Percentiles rank a stretch among this genome's conserved stretches.
Conservation (phyloP, 1,139 yeast species). For the Kazachstania sp. region DNA sequence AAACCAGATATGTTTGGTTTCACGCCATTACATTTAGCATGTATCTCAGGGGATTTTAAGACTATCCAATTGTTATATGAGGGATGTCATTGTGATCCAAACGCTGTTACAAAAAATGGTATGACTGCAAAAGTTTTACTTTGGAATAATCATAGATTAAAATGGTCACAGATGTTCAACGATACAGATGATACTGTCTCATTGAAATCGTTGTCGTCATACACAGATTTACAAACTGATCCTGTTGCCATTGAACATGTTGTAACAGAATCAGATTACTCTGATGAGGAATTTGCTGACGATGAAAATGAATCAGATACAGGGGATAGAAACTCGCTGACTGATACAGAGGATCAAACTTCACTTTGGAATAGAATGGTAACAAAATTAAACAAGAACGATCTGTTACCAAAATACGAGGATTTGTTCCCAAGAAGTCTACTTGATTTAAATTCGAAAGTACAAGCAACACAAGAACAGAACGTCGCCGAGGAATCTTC, state of each 20-base stretch:
- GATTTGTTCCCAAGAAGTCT: constrained; percentile 58
- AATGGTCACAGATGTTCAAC: constrained; percentile 1
- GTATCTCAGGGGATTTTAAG: constrained; percentile 61
- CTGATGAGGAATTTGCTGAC: constrained; percentile 7
- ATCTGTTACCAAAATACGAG: constrained; percentile 65
- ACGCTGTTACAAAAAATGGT: constrained; percentile 6
- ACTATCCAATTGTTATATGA: constrained; percentile 25
- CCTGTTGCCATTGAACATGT: neutral
- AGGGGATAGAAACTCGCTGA: neutral
- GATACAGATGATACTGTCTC: neutral
- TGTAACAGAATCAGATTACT: neutral
- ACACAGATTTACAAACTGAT: constrained; percentile 12
- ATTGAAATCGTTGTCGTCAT: neutral
- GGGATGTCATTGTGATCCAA: constrained; percentile 1
- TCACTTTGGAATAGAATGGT: constrained; percentile 54
- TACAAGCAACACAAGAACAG: constrained; percentile 2
- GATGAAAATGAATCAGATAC: constrained; percentile 12
- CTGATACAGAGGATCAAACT: neutral
- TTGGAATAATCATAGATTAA: constrained; percentile 5
- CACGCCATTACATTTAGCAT: constrained; percentile 82
- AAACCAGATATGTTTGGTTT: constrained; percentile 69
- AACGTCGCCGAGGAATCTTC: constrained; percentile 11
- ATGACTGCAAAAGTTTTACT: constrained; percentile 11
- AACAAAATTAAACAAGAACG: constrained; percentile 45
- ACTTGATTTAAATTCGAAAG: constrained; percentile 3